Base-by-base conservation (phyloP, 805 yeast species). In the Candida berthetii region DNA sequence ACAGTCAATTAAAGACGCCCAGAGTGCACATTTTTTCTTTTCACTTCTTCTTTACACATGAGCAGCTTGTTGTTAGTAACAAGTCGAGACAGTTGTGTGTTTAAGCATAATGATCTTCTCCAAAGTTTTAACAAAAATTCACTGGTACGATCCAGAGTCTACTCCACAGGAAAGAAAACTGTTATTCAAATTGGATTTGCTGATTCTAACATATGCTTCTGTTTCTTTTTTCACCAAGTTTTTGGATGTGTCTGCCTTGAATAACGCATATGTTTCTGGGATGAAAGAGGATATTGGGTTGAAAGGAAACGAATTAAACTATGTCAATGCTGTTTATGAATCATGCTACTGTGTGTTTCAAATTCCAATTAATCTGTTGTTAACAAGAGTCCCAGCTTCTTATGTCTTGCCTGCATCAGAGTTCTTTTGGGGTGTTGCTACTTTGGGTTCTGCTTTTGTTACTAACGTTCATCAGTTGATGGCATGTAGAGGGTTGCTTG, bases 141-240 rank as follows among this genome's bases (percentile, higher is more conserved):
- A 40, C 25, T 48, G 52, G 52, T 48, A 42, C 22, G 36, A 47
- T 35, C 42, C 43, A 11, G 15, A 24, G 14, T 43, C 38, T 29
- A 35, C 47, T 3, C 65, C 71, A 52, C 76, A 69, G 2, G 69
- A 66, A 43, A 66, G 69, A 37, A 62, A 58, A 22, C 56, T 78
- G 31, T 53, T 78, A 14, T 57, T 66, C 46, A 82, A 82, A 53
- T 55, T 81, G 27, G 88, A 82, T 50, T 46, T 77, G 11, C 53
- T 78, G 28, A 60, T 83, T 39, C 68, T 79, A n/a, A 60, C 71
- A 32, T 79, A 78, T 49, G 69, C 82, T 10, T 71, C 79, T 52
- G 59, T 78, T 50, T 72, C 78, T 13, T 80, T 81, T 59, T 83
- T 85, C 85, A 76, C 80, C 39, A 82, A 81, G 54, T 76, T 78